Evolutionary conservation across 169 alveolate species (phyloP).

Genomic region (Besnoitia besnoiti): DNA sequence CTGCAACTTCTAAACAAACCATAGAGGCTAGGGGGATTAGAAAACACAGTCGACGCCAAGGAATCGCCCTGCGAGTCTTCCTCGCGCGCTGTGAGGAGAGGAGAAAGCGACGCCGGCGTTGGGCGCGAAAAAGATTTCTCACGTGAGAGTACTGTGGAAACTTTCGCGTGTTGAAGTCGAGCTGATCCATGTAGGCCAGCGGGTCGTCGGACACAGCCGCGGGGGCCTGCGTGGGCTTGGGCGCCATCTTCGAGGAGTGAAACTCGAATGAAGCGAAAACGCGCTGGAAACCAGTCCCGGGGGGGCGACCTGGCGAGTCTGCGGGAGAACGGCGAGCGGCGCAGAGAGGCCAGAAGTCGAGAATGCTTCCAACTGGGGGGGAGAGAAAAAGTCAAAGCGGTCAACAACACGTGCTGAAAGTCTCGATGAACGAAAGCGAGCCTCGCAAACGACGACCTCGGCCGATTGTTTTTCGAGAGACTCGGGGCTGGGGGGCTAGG

Average conservation of each 20-base stretch:
- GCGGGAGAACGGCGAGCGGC: background rate
- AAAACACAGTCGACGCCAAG: too few species aligned
- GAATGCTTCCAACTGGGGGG: background rate
- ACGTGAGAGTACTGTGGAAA: constrained; percentile 6
- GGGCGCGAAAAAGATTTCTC: background rate
- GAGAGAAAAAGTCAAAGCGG: background rate
- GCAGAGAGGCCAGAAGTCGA: background rate
- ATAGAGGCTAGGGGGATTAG: too few species aligned
- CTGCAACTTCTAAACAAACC: too few species aligned
- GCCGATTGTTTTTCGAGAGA: too few species aligned
- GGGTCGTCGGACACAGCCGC: background rate
- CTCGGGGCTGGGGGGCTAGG: too few species aligned
- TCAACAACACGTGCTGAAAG: background rate
- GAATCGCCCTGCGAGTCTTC: too few species aligned
- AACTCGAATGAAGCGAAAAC: too few species aligned
- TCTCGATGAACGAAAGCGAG: too few species aligned
- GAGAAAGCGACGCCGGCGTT: background rate
- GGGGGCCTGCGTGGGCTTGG: background rate
- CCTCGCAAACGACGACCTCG: too few species aligned
- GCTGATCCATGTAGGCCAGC: constrained; percentile 15
- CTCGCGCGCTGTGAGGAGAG: too few species aligned
- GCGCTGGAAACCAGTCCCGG: too few species aligned
- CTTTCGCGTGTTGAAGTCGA: background rate
- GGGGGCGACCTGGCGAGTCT: background rate
- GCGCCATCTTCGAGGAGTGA: too few species aligned